phyloP scores from a whole-genome alignment of 495 filamentous ascomycete species.

The Glonium stellatum region DNA sequence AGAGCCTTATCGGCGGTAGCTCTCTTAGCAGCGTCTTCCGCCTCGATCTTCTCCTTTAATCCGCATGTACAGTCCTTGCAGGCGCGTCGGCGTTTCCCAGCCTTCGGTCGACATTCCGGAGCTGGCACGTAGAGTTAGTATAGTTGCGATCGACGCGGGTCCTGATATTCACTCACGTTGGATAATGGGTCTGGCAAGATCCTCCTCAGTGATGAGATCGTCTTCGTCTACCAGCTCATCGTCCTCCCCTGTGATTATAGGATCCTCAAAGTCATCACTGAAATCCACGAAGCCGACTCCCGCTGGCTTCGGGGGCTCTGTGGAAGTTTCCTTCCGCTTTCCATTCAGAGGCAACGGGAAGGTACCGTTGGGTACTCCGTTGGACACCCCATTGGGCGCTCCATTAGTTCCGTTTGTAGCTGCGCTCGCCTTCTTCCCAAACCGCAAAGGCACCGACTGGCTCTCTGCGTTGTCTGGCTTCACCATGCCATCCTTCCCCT shows the following conservation, averaged over 20 bases:
- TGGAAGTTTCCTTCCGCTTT: slow-evolving; percentile 45
- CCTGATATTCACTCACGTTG: slow-evolving; percentile 55
- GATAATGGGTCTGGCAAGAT: slow-evolving; percentile 62
- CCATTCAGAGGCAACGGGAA: slow-evolving; percentile 30
- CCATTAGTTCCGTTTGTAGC: slow-evolving; percentile 29
- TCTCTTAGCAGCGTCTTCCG: slow-evolving; percentile 68
- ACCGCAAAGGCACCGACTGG: slow-evolving; percentile 63
- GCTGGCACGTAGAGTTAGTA: slow-evolving; percentile 42
- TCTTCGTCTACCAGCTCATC: slow-evolving; percentile 89
- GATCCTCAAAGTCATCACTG: slow-evolving; percentile 56
- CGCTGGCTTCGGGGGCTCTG: slow-evolving; percentile 38
- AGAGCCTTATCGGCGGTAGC: slow-evolving; percentile 53
- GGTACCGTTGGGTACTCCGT: slow-evolving; percentile 30
- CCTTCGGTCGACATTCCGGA: slow-evolving; percentile 72
- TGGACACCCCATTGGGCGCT: slow-evolving; percentile 6
- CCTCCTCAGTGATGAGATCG: slow-evolving; percentile 72
- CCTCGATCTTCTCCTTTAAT: slow-evolving; percentile 67
- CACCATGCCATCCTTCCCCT: slow-evolving; percentile 53
- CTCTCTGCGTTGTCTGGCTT: slow-evolving; percentile 62
- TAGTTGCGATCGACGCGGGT: not conserved
- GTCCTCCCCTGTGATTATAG: slow-evolving; percentile 46
- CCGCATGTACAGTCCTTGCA: slow-evolving; percentile 99
- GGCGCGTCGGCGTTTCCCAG: slow-evolving; percentile 78
- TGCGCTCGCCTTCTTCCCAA: slow-evolving; percentile 57
- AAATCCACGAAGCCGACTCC: slow-evolving; percentile 71